These are phyloP conservation scores for Lentinula edodes DNA, from an alignment of 768 basidiomycete genomes.

Conservation along the genomic window DNA sequence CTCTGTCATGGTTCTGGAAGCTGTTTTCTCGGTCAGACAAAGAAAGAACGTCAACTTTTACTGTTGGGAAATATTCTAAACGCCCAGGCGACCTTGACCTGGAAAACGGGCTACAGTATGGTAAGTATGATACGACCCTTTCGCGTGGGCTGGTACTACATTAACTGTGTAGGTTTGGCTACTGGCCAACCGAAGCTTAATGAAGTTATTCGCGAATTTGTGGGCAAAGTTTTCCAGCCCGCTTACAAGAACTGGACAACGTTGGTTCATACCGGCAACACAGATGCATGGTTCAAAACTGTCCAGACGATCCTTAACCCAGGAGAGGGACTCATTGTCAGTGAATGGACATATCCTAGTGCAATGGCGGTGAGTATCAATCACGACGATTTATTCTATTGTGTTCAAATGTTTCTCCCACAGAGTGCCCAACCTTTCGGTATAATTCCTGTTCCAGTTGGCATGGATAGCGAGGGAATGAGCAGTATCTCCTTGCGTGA, in stretches of 20 bases:
- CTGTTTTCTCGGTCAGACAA: constrained; percentile 33
- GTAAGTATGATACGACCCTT: constrained; percentile 16
- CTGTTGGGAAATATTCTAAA: constrained; percentile 57
- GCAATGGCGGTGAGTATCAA: constrained; percentile 32
- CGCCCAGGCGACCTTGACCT: constrained; percentile 49
- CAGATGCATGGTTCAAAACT: constrained; percentile 62
- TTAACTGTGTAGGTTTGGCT: constrained; percentile 22
- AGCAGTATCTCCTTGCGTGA: constrained; percentile 53
- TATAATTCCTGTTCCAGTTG: constrained; percentile 46
- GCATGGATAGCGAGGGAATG: constrained; percentile 70
- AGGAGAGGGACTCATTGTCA: constrained; percentile 51
- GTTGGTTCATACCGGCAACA: constrained; percentile 62
- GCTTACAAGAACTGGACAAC: constrained; percentile 56
- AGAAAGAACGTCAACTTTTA: constrained; percentile 41
- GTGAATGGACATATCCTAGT: constrained; percentile 77
- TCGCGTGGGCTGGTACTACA: not conserved
- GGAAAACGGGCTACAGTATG: constrained; percentile 66
- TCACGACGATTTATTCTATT: constrained; percentile 10
- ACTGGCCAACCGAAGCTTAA: constrained; percentile 55
- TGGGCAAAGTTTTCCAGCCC: constrained; percentile 41
- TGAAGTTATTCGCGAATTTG: constrained; percentile 51
- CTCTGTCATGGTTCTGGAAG: constrained; percentile 56
- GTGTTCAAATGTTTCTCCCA: not conserved
- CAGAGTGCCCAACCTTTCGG: constrained; percentile 24
- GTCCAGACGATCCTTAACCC: constrained; percentile 59